phyloP scores from a whole-genome alignment of 2,329 filamentous ascomycete species.

The Sporothrix inflata region DNA sequence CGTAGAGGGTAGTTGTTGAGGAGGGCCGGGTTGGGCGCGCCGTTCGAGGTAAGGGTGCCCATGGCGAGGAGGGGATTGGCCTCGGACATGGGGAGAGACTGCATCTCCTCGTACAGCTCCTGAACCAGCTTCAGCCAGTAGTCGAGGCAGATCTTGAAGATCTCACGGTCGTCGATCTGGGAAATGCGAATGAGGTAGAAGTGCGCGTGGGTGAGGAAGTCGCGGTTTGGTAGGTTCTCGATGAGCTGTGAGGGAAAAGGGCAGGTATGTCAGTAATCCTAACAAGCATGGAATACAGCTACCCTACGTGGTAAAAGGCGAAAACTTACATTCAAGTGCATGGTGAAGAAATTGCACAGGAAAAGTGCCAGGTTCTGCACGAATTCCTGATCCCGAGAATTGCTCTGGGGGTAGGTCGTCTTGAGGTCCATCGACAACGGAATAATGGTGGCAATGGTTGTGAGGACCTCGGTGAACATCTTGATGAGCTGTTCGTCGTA shows the following conservation, averaged over 20 bases:
- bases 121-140: conserved; percentile 99
- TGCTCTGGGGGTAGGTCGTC: conserved; percentile 86
- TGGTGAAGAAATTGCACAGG: conserved; percentile 94
- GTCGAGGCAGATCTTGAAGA: conserved; percentile 98
- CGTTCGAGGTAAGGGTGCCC: conserved; percentile 74
- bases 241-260: conserved; percentile 67
- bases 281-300: not conserved
- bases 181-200: conserved; percentile 98
- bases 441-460: conserved; percentile 90
- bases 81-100: conserved; percentile 89
- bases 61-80: conserved; percentile 81
- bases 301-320: conserved; percentile 13
- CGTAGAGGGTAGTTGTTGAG: conserved; percentile 88
- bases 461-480: conserved; percentile 98
- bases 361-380: conserved; percentile 96
- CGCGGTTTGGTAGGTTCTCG: conserved; percentile 91
- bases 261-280: conserved; percentile 26
- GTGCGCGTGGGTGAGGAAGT: conserved; percentile 93
- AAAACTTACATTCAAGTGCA: conserved; percentile 74
- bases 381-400: conserved; percentile 93
- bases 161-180: conserved; percentile 97
- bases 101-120: conserved; percentile 98
- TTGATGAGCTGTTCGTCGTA: conserved; percentile 96
- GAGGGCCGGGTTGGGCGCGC: conserved; percentile 81
- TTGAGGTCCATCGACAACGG: conserved; percentile 89